Conservation (phyloP, 257 asterid species). For the Parsonsia alboflavescens region DNA sequence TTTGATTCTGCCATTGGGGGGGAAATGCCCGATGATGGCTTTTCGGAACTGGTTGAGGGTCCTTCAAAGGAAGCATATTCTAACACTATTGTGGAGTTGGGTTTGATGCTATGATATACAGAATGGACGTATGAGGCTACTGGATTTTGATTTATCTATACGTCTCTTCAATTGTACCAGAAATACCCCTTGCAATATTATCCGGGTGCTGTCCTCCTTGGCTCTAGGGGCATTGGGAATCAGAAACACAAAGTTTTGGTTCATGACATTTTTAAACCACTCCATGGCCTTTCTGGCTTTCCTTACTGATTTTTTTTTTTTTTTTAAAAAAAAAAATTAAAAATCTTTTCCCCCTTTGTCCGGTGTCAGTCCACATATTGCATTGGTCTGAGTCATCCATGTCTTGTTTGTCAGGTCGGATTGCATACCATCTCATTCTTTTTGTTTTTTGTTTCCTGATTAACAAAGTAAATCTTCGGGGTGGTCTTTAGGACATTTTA, state of each 20-base stretch:
- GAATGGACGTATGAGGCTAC: slow-evolving; percentile 21
- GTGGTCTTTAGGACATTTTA: slow-evolving; percentile 23
- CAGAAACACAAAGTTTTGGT: slow-evolving; percentile 19
- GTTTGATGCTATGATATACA: slow-evolving; percentile 20
- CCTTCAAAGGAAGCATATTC: slow-evolving; percentile 16
- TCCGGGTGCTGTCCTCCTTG: slow-evolving; percentile 30
- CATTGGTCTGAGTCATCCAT: slow-evolving; percentile 36
- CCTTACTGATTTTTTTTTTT: slow-evolving; percentile 15
- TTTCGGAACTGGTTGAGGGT: slow-evolving; percentile 20
- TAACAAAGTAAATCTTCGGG: slow-evolving; percentile 25
- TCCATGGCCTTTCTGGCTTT: slow-evolving; percentile 22
- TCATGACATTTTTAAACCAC: slow-evolving; percentile 9
- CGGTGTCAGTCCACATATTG: slow-evolving; percentile 40
- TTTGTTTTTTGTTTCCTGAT: slow-evolving; percentile 19
- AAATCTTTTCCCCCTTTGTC: slow-evolving; percentile 24
- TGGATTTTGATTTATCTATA: slow-evolving; percentile 19
- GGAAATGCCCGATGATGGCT: slow-evolving; percentile 21
- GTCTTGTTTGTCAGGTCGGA: slow-evolving; percentile 24
- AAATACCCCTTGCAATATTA: slow-evolving; percentile 9
- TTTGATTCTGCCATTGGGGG: slow-evolving; percentile 26
- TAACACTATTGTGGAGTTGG: slow-evolving; percentile 8
- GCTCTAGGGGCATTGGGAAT: slow-evolving; percentile 24
- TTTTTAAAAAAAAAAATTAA: too few species aligned
- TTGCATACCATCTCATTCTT: slow-evolving; percentile 51
- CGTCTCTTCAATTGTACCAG: slow-evolving; percentile 25